Evolutionary conservation across 306 rosid species (phyloP), one percentile per base, ranked within the genome.

Genomic region (Begonia loranthoides): DNA sequence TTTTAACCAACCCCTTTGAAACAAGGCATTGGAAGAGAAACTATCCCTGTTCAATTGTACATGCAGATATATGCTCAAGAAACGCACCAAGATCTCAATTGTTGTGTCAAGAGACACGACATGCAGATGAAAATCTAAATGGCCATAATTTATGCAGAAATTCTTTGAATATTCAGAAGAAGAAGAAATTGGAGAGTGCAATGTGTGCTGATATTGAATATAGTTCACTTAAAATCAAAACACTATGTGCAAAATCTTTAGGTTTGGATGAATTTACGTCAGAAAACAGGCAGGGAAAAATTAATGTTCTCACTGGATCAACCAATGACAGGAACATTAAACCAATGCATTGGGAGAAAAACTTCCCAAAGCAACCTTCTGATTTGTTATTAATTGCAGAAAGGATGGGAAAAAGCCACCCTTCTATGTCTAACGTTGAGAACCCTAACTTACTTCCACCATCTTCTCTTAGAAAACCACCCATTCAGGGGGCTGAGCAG

Each of bases 21-120:
- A 70, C 53, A 66, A 73, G 70, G 68, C 60, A 73, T 17, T 64
- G 68, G 60, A 74, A 78, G 75, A 72, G 85, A 68, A 74, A 63
- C 15, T 52, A 71, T 62, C 59, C 38, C 47, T 72, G 33, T 14
- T 62, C 73, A 19, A 53, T 24, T 45, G 60, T 69, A 59, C 65
- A 57, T 41, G 54, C 66, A 28, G 54, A 16, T 54, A 33, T 38
- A 54, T 51, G 58, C 9, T 52, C 70, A 60, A 66, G 45, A 49
- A 60, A 65, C 66, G 64, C 69, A 48, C 50, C 51, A 58, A 50
- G 62, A 50, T 59, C 70, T 59, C 64, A 81, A 59, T 47, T 34
- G 17, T 54, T 58, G 60, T 66, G 65, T 71, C 76, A 75, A 51
- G 74, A 64, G 55, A 70, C 54, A 44, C 43, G 45, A 50, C 77